Evolutionary conservation across 768 basidiomycete genomes (phyloP), one percentile per base, ranked within the genome.

Genomic region (Floccularia luteovirens): DNA sequence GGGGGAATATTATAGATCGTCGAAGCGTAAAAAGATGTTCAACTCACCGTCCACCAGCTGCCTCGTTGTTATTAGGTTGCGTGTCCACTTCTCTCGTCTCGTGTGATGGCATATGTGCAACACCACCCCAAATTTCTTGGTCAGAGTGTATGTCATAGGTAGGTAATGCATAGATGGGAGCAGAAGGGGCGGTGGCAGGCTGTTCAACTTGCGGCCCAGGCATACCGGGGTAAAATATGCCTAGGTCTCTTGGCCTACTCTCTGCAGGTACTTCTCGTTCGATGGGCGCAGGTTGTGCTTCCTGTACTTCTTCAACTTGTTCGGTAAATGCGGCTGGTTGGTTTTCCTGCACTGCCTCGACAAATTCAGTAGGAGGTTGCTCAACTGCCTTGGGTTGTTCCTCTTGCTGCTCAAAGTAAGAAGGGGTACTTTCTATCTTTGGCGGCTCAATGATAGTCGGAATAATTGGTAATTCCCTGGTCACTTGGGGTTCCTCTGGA

Each of bases 261-360:
- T 28, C 10, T 8, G 27, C 8, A 28, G 14, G 40, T 6, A 23
- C 43, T 23, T 17, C 13, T n/a, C 8, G 24, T 13, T 36, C 36
- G 33, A 21, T 24, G 14, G 20, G n/a, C 38, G 17, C 33, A 23
- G 14, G 24, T 38, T 19, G 27, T 16, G 19, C 30, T 12, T 28
- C 40, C 8, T 41, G 19, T 2, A 40, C 22, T 11, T 35, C 28
- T 28, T 38, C 28, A 27, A 42, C 14, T 2, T 30, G 32, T 8
- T 17, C 28, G 16, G 51, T 25, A 8, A 8, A 11, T 10, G 38
- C 6, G 24, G n/a, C 38, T 14, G 20, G 22, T 27, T 7, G 5
- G 23, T 44, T 49, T 17, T 39, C 38, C n/a, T 53, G 41, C 8
- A 55, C 49, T 2, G 52, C 54, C 16, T 46, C 43, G 1, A 38